Base-by-base conservation (phyloP, 768 basidiomycete genomes). In the Termitomyces sp. region DNA sequence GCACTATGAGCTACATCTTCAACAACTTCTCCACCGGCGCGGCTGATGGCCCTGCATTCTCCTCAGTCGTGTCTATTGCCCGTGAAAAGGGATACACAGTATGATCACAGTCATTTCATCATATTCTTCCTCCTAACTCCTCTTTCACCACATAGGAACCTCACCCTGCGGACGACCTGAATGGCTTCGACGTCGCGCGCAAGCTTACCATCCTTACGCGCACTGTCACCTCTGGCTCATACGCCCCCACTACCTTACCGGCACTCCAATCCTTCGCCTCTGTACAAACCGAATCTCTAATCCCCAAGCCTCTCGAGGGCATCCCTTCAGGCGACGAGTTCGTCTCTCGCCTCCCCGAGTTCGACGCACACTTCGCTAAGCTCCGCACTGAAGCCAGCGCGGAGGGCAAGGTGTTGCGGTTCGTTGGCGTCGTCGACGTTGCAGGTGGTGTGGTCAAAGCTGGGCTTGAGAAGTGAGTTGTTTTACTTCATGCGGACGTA, bases 1-100 rank as follows among this genome's bases (percentile, higher is more conserved):
- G 97, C 9, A 99, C 97, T 3, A 84, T 99, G 79, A 93, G 89
- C 67, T 99, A 98, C 75, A 98, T 99, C 74, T 99, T 99, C 81
- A 98, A 98, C 74, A 86, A 94, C 58, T 92, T 94, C 74, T 87
- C 91, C 2, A 86, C 84, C 4, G 85, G 83, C 1, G 77, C 80
- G 43, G 73, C 84, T 5, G 80, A 81, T 46, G 88, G 88, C 0
- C 86, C 87, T 1, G 73, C 75, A 27, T 98, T 99, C 73, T 96
- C 94, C 5, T 86, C 91, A 23, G 87, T 98, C 33, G 96, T 99
- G 52, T 82, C 82, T 55, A 70, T 85, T 35, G 97, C 97, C 5
- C 87, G 92, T 45, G 89, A 91, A 64, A 91, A 92, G 62, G 97
- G 97, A 1, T 99, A 95, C 72, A 99, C 97, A 18, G 94, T 95